These are phyloP conservation scores for Pistacia atlantica DNA, from an alignment of 345 rosid genomes.

Conservation along the genomic window DNA sequence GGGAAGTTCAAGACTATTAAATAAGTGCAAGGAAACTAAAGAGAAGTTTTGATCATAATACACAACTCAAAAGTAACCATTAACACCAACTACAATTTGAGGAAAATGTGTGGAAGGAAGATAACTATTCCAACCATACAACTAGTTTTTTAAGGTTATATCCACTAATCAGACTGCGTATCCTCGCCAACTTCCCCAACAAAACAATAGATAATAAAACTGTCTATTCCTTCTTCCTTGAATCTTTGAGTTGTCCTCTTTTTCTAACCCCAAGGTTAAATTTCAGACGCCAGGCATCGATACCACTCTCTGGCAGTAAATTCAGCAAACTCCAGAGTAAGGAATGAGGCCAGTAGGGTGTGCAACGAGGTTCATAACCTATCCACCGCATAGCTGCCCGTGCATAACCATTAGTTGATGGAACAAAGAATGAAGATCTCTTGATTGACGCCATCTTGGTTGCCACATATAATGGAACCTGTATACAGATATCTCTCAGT, in stretches of 20 bases:
- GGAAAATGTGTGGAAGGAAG: not conserved
- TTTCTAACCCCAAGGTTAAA: conserved; percentile 59
- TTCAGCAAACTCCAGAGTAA: conserved; percentile 54
- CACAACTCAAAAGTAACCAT: not conserved
- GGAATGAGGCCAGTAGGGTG: conserved; percentile 84
- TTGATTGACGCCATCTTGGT: conserved; percentile 82
- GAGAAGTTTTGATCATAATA: not conserved
- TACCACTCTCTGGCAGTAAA: conserved; percentile 48
- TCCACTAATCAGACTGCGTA: conserved; percentile 1
- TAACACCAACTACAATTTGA: not conserved
- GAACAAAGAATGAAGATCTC: conserved; percentile 73
- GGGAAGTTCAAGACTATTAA: not conserved
- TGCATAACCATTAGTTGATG: conserved; percentile 72
- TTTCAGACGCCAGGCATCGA: conserved; percentile 54
- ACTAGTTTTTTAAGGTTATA: not conserved
- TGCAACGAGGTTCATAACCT: conserved; percentile 75
- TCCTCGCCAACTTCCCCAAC: not conserved
- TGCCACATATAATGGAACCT: conserved; percentile 85
- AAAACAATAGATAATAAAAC: not conserved
- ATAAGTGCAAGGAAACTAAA: not conserved
- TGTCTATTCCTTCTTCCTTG: conserved; percentile 58
- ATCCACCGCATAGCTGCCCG: conserved; percentile 61
- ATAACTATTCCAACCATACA: not conserved
- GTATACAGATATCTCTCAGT: conserved; percentile 19
- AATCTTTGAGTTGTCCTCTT: conserved; percentile 71